Base-by-base conservation (phyloP, 345 rosid species). In the Gossypium turneri region DNA sequence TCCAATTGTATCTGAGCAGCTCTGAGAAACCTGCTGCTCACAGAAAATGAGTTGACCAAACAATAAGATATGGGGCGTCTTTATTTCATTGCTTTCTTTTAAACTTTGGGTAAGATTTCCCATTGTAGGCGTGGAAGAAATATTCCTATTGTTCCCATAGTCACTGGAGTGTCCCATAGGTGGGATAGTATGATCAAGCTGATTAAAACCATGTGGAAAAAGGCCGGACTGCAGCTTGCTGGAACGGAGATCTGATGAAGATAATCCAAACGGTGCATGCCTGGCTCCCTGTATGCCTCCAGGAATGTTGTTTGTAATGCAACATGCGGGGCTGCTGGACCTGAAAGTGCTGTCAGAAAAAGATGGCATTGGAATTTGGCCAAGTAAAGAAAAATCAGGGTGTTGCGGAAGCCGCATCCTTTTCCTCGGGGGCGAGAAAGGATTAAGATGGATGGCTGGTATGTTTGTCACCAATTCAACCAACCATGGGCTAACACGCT, bases 281-380 rank as follows among this genome's bases (percentile, higher is more conserved):
- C 99, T 96, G 99, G 98, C 97, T 96, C 98, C 99, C 99, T 96
- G 99, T 89, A 96, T 88, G 88, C 98, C 95, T 87, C 89, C 91
- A 85, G 98, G 93, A 86, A 86, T 84, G 81, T 86, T 90, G 78
- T 90, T 92, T 66, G 90, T 84, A 81, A 88, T 80, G 82, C 86
- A 86, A 86, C 86, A 79, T 58, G 89, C 79, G 76, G 90, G 91
- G 83, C 87, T 90, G 88, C 86, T 81, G 41, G 84, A 76, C 72
- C 84, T 76, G 27, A 85, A 87, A n/a, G 84, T 88, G 79, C 86
- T 94, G 82, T 86, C 73, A 44, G 94, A 81, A 76, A 88, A 89
- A 70, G 97, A 79, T 12, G 97, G 89, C 73, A 86, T 72, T 11
- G 91, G 87, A 71, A 93, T 74, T 19, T 87, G 92, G 50, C 78